Percentiles rank a stretch among this genome's conserved stretches.
Conservation (phyloP, 805 yeast species). For the Candida sphagnicola region DNA sequence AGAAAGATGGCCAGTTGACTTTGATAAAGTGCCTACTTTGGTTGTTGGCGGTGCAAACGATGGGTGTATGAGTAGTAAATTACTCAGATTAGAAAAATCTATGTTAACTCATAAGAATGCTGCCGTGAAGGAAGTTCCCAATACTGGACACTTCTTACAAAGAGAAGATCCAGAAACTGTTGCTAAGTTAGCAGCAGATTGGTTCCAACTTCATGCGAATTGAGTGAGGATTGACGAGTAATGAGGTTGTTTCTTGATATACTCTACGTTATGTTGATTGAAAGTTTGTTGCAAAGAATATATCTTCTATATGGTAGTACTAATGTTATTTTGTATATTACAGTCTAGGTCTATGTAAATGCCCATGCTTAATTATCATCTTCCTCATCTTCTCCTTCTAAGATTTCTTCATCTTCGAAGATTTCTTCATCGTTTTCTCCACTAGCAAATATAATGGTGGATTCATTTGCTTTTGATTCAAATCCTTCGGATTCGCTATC, state of each 20-base stretch:
- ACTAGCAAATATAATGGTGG: conserved; percentile 31
- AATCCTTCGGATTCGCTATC: conserved; percentile 10
- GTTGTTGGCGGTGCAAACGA: conserved; percentile 36
- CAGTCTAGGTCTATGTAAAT: conserved; percentile 1
- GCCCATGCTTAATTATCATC: conserved; percentile 12
- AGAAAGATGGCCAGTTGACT: conserved; percentile 25
- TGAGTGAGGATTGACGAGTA: too few relatives aligned
- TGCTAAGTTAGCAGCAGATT: conserved; percentile 19
- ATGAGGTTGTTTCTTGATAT: too few relatives aligned
- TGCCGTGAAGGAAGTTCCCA: conserved; percentile 18
- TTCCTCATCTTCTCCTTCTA: conserved; percentile 27
- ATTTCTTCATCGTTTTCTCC: conserved; percentile 42
- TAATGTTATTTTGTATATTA: too few relatives aligned
- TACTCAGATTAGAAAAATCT: conserved; percentile 22
- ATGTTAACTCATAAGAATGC: conserved; percentile 11
- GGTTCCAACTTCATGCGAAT: conserved; percentile 21
- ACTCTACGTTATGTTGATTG: too few relatives aligned
- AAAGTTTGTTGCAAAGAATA: too few relatives aligned
- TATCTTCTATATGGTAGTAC: too few relatives aligned
- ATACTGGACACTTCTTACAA: conserved; percentile 38
- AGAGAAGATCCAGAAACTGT: conserved; percentile 33
- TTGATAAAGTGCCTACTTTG: conserved; percentile 32
- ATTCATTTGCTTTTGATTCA: conserved; percentile 18
- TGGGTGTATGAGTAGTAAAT: conserved; percentile 30
- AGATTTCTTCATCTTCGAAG: conserved; percentile 28